Conservation (phyloP, 768 basidiomycete species). For the Auriculariales sp. region DNA sequence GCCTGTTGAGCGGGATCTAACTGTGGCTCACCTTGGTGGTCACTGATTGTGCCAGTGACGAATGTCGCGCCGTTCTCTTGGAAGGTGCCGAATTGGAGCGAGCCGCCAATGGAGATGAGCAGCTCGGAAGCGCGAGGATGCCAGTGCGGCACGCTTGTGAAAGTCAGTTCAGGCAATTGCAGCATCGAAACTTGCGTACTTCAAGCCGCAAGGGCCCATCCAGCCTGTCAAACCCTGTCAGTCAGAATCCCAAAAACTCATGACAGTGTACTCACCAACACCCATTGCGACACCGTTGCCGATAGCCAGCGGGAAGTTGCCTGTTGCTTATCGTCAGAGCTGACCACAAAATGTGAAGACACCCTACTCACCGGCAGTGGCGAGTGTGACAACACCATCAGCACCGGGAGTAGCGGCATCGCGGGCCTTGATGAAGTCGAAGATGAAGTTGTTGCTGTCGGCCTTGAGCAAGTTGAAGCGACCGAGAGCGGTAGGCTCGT, state of each 20-base stretch:
- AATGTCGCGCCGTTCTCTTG: background rate
- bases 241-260: background rate
- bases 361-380: background rate
- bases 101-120: background rate
- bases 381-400: background rate
- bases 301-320: background rate
- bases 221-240: background rate
- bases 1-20: no score
- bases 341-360: no score
- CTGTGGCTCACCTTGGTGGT: background rate
- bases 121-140: background rate
- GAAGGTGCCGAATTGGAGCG: background rate
- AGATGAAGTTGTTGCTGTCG: background rate
- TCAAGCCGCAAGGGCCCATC: slow-evolving; percentile 1
- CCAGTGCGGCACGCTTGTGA: background rate
- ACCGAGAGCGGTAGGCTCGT: background rate
- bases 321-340: no score
- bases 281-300: background rate
- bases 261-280: background rate
- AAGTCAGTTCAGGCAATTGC: background rate
- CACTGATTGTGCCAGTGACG: background rate
- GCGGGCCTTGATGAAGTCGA: background rate
- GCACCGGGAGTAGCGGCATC: background rate
- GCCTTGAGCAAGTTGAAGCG: background rate
- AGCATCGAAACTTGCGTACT: background rate